Base-by-base conservation (phyloP, 2,329 filamentous ascomycete species). In the Alternaria rosae region DNA sequence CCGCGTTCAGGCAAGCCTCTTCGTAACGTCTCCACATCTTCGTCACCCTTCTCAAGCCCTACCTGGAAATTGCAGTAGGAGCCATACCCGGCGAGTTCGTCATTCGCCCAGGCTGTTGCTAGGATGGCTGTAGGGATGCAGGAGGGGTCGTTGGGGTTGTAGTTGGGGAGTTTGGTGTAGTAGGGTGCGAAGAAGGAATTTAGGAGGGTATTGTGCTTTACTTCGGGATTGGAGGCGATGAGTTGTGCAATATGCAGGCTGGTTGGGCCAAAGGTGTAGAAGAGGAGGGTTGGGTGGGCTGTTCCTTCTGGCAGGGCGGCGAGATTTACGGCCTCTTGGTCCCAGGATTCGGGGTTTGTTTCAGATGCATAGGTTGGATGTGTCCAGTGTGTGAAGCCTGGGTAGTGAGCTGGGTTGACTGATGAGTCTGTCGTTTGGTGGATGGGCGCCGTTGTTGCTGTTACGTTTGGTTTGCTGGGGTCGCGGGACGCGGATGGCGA, bases 1-100 rank as follows among this genome's bases (percentile, higher is more conserved):
- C 91, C 89, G 21, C 88, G 82, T 12, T 87, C 88, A 1, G 89
- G 89, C 66, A 85, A 72, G 0, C 86, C 86, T 3, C 78, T 72
- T 23, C 87, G 77, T 80, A 90, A 81, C 3, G 79, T 75, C 75
- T 90, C 86, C 50, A 97, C 88, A 75, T 96, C 91, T 59, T 84
- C 82, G 69, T 94, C 92, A 1, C 89, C 92, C 6, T 87, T 82
- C 67, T 87, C 82, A 48, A 94, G 75, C 0, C 92, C 93, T 15
- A 91, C 84, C 71, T 93, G 93, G 79, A 97, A 97, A 77, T 97
- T 97, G 54, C 86, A 87, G 77, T 97, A 97, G 69, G 89, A 92
- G 9, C 94, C 93, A 73, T 90, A 88, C 0, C 94, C 93, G 0
- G 93, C 91, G 30, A 93, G 85, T 15, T 91, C 88, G 73, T 97